Base-by-base conservation (phyloP, 768 basidiomycete species). In the Pseudohyphozyma bogoriensis region DNA sequence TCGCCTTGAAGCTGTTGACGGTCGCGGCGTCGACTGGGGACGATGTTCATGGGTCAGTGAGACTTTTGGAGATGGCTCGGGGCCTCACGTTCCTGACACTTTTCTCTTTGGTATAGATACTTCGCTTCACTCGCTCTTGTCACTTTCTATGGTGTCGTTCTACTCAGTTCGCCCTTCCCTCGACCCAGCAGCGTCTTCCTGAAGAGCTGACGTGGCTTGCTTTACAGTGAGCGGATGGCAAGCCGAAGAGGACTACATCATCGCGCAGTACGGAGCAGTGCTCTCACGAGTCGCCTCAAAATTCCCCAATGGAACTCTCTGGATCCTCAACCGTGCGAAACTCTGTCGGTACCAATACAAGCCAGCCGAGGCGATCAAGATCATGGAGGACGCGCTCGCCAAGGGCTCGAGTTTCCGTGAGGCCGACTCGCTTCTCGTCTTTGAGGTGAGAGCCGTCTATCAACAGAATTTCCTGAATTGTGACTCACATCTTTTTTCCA, bases 241-340 rank as follows among this genome's bases (percentile, higher is more conserved):
- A 29, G 56, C 56, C 3, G 45, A 60, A 12, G 56, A 66, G 20
- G 10, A 26, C 15, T 47, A 55, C 35, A 24, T 60, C 20, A 40
- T 66, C 47, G 22, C 39, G 22, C 49, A 60, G 10, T 33, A 35
- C 26, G 1, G 29, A 2, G n/a, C 24, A 11, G 50, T 63, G 20
- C 52, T 66, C 11, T 20, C 36, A 8, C 62, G 65, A 4, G 65
- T 63, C 5, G 0, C 24, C 16, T 9, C 35, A 8, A 33, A 32
- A 2, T 66, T 60, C 49, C 65, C 65, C 8, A 26, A 52, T 24
- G 65, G 65, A 0, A 60, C 65, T 1, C 56, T 66, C 2, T 66
- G 65, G 65, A 29, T 45, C 10, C 26, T 66, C 28, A 66, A 66
- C 42, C 58, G 58, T 55, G 58, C 65, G 6, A 66, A 66, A 57